These are phyloP conservation scores for Capsicum baccatum DNA, from an alignment of 257 asterid species.

Conservation along the genomic window DNA sequence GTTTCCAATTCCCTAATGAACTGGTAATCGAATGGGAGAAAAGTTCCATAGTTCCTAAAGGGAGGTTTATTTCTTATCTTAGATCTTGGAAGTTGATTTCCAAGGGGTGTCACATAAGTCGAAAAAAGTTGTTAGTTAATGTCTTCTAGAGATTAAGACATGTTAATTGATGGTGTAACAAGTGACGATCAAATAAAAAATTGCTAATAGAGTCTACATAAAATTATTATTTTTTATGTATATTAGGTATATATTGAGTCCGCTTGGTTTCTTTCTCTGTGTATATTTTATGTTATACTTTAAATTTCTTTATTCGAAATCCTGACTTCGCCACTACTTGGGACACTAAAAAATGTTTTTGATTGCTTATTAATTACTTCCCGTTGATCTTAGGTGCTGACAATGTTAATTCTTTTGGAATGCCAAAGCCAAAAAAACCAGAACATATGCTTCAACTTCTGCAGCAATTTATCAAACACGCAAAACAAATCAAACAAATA, in stretches of 20 bases:
- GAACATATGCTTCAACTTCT: no score
- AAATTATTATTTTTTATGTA: no score
- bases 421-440: no score
- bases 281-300: background rate
- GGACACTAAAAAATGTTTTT: background rate
- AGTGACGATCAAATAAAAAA: background rate
- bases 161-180: background rate
- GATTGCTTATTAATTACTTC: background rate
- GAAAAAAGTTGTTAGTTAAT: background rate
- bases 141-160: background rate
- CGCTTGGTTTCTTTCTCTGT: background rate
- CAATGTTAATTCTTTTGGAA: background rate
- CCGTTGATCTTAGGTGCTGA: conserved; percentile 7
- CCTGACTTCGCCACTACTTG: background rate
- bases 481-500: background rate
- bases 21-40: no score
- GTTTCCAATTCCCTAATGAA: no score
- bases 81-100: no score
- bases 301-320: background rate
- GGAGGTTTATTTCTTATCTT: no score
- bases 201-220: background rate
- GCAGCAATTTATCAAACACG: no score
- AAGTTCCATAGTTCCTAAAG: no score
- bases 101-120: background rate
- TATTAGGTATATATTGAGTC: background rate